Evolutionary conservation across 2,329 filamentous ascomycete genomes (phyloP), one percentile per base, ranked within the genome.

Genomic region (Alternaria sp.): DNA sequence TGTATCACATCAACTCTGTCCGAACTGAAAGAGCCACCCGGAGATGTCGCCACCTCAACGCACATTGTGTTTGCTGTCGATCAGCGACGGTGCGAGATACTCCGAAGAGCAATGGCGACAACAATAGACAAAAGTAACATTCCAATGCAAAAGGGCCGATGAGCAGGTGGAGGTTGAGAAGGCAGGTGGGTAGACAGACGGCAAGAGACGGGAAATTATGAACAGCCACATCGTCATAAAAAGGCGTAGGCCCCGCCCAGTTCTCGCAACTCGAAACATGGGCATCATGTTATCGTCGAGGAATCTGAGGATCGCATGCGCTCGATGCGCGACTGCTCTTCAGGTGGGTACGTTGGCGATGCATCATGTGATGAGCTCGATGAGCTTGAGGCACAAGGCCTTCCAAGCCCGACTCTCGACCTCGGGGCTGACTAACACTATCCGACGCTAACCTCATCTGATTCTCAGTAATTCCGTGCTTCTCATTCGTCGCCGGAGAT

Each of bases 401-500:
- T 14, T 26, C 39, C 12, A 54, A 54, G n/a, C n/a, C 34, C 42
- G 34, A 49, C 46, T 36, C 46, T 49, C 46, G 46, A 49, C 32
- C 9, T 48, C 8, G 3, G 20, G 7, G 39, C 39, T 59, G 32
- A 46, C 32, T 59, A 43, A 56, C 38, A 28, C 30, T 4, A 8
- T 22, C 9, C 3, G 18, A 30, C 48, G 38, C 58, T 63, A 63
- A 53, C 57, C 39, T 3, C 8, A 47, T 63, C 3, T 41, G 43
- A 24, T 51, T 24, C 22, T 39, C 34, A 55, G 62, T 66, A 66
- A 66, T 66, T 57, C 46, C 34, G 18, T 9, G 26, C 41, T 9
- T 51, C 22, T 55, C 52, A 57, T 65, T 65, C 57, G 64, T 36
- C 41, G 32, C 41, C 62, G 64, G 64, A 34, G 34, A 53, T 53